Evolutionary conservation across 768 basidiomycete genomes (phyloP), one percentile per base, ranked within the genome.

Genomic region (Candolleomyces efflorescens): DNA sequence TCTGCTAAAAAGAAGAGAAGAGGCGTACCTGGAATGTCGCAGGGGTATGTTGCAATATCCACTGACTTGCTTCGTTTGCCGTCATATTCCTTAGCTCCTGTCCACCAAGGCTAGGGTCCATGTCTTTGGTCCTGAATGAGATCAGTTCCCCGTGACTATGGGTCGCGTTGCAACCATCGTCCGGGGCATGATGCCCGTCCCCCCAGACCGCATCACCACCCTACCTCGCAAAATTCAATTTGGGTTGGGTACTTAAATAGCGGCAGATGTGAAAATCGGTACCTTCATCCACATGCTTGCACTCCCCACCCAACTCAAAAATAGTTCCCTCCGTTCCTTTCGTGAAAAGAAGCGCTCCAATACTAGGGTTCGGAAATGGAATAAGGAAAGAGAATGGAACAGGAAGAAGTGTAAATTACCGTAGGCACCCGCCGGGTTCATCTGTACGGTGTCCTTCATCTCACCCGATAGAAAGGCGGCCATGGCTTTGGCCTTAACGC

Each of bases 251-350:
- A 12, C 3, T 20, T 43, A 15, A 6, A 17, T 5, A 43, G 3
- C 10, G 50, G 32, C 13, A 52, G n/a, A 22, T 44, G 17, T 12
- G 20, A 51, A 17, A 45, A n/a, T 17, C 43, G 53, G 26, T 67
- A 84, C 91, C 82, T 95, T 96, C 59, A 95, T 82, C 94, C 94
- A 95, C 84, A 94, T 82, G 62, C 91, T 90, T 22, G 90, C 93
- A 62, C 92, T 89, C 32, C 95, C 95, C 6, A 92, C 92, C 96
- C 96, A 99, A 66, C 88, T 90, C 26, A 93, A 81, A 77, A 99
- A 98, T 11, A 99, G 78, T 52, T 83, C 85, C 59, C 90, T 91
- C 0, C 96, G 82, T 70, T 99, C 97, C 45, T 81, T 85, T 39
- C 92, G 79, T 0, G 92, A 94, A 69, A 99, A 98, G 76, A 97